A percentile compares a stretch with the other conserved stretches of the same genome.
phyloP scores from a whole-genome alignment of 176 grass and related monocot genomes.

The Eremochloa ophiuroides region DNA sequence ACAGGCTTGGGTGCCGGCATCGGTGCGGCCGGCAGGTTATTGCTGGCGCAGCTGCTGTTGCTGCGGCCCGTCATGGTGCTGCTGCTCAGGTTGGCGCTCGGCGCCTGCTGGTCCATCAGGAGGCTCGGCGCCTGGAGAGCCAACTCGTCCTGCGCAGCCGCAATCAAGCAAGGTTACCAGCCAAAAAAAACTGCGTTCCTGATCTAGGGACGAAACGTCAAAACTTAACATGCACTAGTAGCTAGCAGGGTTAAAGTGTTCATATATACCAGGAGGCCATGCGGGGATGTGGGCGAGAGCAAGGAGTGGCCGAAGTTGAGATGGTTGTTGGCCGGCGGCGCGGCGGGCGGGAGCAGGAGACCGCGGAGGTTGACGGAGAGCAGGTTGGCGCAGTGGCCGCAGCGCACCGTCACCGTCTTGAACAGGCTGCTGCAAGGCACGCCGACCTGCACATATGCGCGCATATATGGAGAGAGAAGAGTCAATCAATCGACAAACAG shows the following conservation, averaged over 20 bases:
- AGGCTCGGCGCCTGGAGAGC: slow-evolving; percentile 61
- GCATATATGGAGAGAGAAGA: neutral
- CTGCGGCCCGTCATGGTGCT: slow-evolving; percentile 30
- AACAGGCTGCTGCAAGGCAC: slow-evolving; percentile 92
- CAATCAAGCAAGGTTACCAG: neutral
- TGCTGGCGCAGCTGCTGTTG: slow-evolving; percentile 51
- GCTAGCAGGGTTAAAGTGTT: neutral
- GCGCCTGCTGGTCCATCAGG: slow-evolving; percentile 65
- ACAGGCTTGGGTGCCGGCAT: slow-evolving; percentile 34
- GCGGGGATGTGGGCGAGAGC: slow-evolving; percentile 59
- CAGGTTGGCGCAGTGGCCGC: slow-evolving; percentile 93
- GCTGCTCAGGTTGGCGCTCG: slow-evolving; percentile 33
- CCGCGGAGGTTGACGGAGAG: slow-evolving; percentile 91
- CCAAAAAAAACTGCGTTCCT: too few relatives aligned
- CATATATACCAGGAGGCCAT: slow-evolving; percentile 58
- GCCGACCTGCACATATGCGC: slow-evolving; percentile 68
- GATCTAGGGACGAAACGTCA: neutral
- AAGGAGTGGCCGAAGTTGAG: slow-evolving; percentile 65
- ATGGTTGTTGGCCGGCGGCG: slow-evolving; percentile 47
- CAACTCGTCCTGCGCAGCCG: slow-evolving; percentile 53
- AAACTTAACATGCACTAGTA: neutral
- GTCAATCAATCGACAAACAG: neutral
- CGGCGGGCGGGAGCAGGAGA: slow-evolving; percentile 56
- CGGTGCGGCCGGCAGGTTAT: slow-evolving; percentile 29
- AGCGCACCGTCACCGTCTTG: slow-evolving; percentile 96